phyloP scores from a whole-genome alignment of 768 basidiomycete species.

The Phanerochaete sordida region DNA sequence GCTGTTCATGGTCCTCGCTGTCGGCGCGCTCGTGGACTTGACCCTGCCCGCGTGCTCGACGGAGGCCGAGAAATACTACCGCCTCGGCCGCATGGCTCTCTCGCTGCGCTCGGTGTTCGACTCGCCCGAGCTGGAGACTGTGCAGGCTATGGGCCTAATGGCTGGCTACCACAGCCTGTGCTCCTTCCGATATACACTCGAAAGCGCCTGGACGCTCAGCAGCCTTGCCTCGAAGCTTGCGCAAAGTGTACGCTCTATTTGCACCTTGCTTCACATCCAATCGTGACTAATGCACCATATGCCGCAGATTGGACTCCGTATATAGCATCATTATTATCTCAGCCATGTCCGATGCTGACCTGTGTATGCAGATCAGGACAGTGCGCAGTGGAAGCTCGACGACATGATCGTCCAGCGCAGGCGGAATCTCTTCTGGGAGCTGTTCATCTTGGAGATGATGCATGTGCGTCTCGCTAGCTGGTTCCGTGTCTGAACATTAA shows the following conservation, averaged over 20 bases:
- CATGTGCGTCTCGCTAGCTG: conserved; percentile 35
- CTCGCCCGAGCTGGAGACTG: conserved; percentile 34
- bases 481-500: neutral
- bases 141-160: conserved; percentile 32
- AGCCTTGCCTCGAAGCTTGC: conserved; percentile 57
- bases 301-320: conserved; percentile 40
- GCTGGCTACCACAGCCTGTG: conserved; percentile 37
- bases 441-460: conserved; percentile 50
- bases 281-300: neutral
- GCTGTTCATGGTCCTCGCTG: conserved; percentile 28
- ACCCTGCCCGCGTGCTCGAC: conserved; percentile 28
- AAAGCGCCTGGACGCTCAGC: conserved; percentile 34
- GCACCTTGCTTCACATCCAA: conserved; percentile 14
- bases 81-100: conserved; percentile 38
- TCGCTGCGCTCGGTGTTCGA: conserved; percentile 37
- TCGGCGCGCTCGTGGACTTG: conserved; percentile 28
- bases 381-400: conserved; percentile 64
- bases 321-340: conserved; percentile 16
- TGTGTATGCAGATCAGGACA: conserved; percentile 56
- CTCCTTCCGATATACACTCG: conserved; percentile 26
- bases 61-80: conserved; percentile 45
- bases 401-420: conserved; percentile 58
- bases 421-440: conserved; percentile 67
- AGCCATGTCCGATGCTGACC: neutral
- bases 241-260: conserved; percentile 48